phyloP scores from a whole-genome alignment of 2,329 filamentous ascomycete species.

The Uncinocarpus reesii region DNA sequence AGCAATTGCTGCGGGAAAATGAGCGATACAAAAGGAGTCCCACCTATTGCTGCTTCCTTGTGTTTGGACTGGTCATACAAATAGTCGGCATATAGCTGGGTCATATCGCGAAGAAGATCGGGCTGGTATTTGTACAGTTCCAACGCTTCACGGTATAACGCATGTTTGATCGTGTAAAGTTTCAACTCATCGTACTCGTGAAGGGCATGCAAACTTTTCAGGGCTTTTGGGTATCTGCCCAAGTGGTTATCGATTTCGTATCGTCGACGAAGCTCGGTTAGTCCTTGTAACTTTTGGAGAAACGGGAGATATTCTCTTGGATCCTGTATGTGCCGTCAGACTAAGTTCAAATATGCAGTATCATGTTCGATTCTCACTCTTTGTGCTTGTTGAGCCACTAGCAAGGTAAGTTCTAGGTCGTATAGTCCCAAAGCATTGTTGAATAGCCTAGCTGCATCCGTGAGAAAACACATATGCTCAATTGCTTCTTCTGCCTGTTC shows the following conservation, averaged over 20 bases:
- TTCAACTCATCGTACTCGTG: slow-evolving; percentile 67
- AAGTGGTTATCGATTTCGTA: slow-evolving; percentile 88
- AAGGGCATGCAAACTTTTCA: slow-evolving; percentile 63
- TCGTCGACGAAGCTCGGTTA: slow-evolving; percentile 58
- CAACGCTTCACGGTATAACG: slow-evolving; percentile 67
- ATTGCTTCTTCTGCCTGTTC: slow-evolving; percentile 76
- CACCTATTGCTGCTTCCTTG: slow-evolving; percentile 69
- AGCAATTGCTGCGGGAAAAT: background rate
- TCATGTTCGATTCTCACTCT: slow-evolving; percentile 40
- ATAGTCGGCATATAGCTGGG: slow-evolving; percentile 65
- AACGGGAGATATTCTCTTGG: slow-evolving; percentile 93
- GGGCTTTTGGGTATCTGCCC: slow-evolving; percentile 62
- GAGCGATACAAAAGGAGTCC: slow-evolving; percentile 11
- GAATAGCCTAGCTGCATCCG: slow-evolving; percentile 84
- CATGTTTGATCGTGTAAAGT: slow-evolving; percentile 66
- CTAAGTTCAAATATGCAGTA: background rate
- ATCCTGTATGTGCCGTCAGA: slow-evolving; percentile 41
- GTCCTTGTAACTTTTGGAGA: slow-evolving; percentile 71
- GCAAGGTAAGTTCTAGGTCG: slow-evolving; percentile 74
- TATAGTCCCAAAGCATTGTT: slow-evolving; percentile 85
- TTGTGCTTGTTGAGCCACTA: slow-evolving; percentile 92
- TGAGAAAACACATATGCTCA: slow-evolving; percentile 94
- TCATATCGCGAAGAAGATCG: slow-evolving; percentile 56
- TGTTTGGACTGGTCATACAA: slow-evolving; percentile 65
- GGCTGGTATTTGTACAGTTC: slow-evolving; percentile 74